phyloP scores from a whole-genome alignment of 2,329 filamentous ascomycete genomes.

The Aspergillus sp. region DNA sequence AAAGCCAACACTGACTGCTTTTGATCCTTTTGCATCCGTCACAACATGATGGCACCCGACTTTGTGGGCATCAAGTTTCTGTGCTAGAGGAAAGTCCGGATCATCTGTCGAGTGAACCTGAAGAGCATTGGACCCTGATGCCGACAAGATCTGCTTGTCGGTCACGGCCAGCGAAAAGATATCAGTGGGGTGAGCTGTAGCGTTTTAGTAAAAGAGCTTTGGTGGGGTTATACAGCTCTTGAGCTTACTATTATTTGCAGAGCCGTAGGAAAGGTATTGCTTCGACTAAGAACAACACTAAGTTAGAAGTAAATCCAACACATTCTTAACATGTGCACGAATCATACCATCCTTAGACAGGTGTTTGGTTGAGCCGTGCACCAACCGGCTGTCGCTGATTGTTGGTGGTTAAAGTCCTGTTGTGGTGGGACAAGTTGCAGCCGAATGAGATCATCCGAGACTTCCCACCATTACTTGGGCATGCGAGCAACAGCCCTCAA shows the following conservation, averaged over 20 bases:
- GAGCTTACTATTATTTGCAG: slow-evolving; percentile 75
- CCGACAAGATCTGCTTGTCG: slow-evolving; percentile 71
- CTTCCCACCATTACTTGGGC: background rate
- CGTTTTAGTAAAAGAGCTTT: slow-evolving; percentile 25
- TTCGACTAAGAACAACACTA: slow-evolving; percentile 67
- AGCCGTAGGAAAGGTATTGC: slow-evolving; percentile 94
- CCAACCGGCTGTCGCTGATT: background rate
- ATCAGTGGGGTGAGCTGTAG: slow-evolving; percentile 73
- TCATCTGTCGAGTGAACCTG: slow-evolving; percentile 74
- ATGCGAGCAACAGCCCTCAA: background rate
- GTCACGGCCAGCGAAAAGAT: slow-evolving; percentile 83
- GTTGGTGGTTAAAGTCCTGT: slow-evolving; percentile 1
- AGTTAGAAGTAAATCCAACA: slow-evolving; percentile 1
- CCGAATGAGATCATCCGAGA: slow-evolving; percentile 11
- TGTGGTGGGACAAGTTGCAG: slow-evolving; percentile 4
- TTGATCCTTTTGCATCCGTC: slow-evolving; percentile 65
- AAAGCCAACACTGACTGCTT: slow-evolving; percentile 83
- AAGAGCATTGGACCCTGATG: slow-evolving; percentile 78
- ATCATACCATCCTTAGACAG: slow-evolving; percentile 7
- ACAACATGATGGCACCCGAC: slow-evolving; percentile 90
- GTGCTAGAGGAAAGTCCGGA: slow-evolving; percentile 71
- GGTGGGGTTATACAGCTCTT: background rate
- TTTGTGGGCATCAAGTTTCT: slow-evolving; percentile 79
- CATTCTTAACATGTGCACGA: background rate
- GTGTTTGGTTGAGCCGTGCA: background rate